phyloP scores from a whole-genome alignment of 495 filamentous ascomycete genomes.

The Glutinoglossum americanum region DNA sequence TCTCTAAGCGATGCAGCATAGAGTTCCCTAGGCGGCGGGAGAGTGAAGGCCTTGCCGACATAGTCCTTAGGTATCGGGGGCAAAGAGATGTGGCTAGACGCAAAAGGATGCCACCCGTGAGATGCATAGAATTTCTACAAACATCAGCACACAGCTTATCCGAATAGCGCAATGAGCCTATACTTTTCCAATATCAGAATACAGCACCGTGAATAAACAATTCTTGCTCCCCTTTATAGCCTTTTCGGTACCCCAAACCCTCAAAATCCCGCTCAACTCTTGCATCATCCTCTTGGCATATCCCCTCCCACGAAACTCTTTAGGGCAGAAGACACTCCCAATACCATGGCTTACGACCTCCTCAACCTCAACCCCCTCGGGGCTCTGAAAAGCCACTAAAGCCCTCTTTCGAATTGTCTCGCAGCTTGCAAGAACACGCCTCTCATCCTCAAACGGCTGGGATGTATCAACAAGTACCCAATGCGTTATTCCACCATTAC shows the following conservation, averaged over 20 bases:
- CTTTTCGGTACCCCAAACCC: conserved; percentile 28
- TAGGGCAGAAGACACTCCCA: conserved; percentile 68
- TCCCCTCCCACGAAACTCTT: conserved; percentile 46
- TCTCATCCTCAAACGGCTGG: conserved; percentile 14
- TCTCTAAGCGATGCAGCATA: neutral
- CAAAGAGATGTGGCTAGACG: conserved; percentile 47
- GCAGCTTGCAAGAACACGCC: conserved; percentile 55
- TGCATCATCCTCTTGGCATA: conserved; percentile 58
- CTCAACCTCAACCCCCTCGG: conserved; percentile 22
- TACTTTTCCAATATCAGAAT: conserved; percentile 83
- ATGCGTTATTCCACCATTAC: conserved; percentile 53
- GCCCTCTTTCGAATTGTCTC: conserved; percentile 67
- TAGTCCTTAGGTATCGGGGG: conserved; percentile 17
- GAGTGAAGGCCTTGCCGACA: conserved; percentile 23
- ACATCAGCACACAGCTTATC: neutral
- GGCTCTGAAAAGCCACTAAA: conserved; percentile 23
- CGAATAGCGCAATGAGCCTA: neutral
- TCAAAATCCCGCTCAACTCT: conserved; percentile 30
- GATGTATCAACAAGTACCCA: conserved; percentile 62
- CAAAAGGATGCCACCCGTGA: conserved; percentile 58
- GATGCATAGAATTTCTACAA: conserved; percentile 51
- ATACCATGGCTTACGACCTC: conserved; percentile 60
- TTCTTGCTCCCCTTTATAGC: conserved; percentile 9
- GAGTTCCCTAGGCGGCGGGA: conserved; percentile 24
- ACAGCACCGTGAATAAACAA: conserved; percentile 49